Evolutionary conservation across 176 grass and related monocot species (phyloP), one percentile per base, ranked within the genome.

Genomic region (Raddia distichophylla): DNA sequence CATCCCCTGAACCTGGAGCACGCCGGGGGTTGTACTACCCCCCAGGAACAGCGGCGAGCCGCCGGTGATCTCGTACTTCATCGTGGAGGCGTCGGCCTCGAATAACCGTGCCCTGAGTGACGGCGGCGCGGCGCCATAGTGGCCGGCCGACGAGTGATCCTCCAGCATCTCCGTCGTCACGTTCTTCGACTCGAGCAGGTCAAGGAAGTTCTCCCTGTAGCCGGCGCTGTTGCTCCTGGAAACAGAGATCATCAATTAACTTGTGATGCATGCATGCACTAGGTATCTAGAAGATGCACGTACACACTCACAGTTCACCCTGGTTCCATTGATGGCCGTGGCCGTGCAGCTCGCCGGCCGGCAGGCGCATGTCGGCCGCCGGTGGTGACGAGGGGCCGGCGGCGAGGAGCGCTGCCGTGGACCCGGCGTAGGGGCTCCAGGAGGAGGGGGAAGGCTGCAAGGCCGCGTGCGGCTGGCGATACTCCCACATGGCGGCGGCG

Each of bases 171-270:
- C 85, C 20, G 71, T 76, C 12, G 84, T 82, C 67, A 88, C 64
- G 73, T 76, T 86, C 81, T 97, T 89, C 22, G 90, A 80, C 19
- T 76, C 80, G 42, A 94, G 92, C 67, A 91, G 92, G 11, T 93
- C 92, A 5, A 98, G 85, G 69, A 94, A 91, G 81, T 98, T 89
- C 78, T 89, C 87, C 65, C 59, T 89, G 73, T 89, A 89, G 66
- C 64, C 73, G 45, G 40, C 58, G 82, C 34, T 81, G 71, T 80
- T 85, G 63, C 71, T 77, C 65, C 83, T 82, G 87, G 51, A 82
- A 71, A 50, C 59, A 40, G 0, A 16, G 70, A 58, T 14, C 13
- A 43, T 58, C 60, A 34, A 4, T 43, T 76, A 46, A 27, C 50
- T 40, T 68, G 2, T 42, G 15, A 27, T 27, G 27, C 27, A 27